Conservation (phyloP, 176 grass and related monocot genomes). For the Bolboschoenus planiculmis region DNA sequence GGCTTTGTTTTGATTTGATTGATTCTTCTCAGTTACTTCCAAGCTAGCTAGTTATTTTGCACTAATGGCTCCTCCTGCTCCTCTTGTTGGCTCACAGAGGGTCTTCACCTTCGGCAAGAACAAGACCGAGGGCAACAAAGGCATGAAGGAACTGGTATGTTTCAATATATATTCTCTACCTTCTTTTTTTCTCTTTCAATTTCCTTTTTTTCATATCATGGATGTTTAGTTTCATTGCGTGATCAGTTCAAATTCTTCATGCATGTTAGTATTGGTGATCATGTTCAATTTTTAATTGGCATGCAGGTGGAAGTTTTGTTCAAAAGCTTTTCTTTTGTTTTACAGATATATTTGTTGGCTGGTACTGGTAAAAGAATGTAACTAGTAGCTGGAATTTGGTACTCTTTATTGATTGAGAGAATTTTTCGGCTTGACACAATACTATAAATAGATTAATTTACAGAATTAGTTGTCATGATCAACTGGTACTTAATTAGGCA, state of each 20-base stretch:
- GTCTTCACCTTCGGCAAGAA: slow-evolving; percentile 97
- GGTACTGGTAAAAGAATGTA: neutral
- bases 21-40: neutral
- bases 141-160: slow-evolving; percentile 85
- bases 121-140: slow-evolving; percentile 94
- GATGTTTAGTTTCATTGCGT: neutral
- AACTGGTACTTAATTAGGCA: neutral
- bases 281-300: neutral
- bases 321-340: neutral
- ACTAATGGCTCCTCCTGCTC: slow-evolving; percentile 54
- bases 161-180: neutral
- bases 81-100: slow-evolving; percentile 42
- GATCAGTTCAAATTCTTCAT: neutral
- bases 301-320: neutral
- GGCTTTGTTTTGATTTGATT: neutral
- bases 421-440: neutral
- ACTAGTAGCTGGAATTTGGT: neutral
- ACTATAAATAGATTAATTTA: neutral
- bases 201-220: neutral
- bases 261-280: neutral
- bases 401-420: neutral
- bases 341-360: neutral
- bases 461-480: neutral
- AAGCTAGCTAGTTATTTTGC: neutral
- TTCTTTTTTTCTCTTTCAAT: neutral